Base-by-base conservation (phyloP, 139 green algal species). In the Micromonas pusilla region DNA sequence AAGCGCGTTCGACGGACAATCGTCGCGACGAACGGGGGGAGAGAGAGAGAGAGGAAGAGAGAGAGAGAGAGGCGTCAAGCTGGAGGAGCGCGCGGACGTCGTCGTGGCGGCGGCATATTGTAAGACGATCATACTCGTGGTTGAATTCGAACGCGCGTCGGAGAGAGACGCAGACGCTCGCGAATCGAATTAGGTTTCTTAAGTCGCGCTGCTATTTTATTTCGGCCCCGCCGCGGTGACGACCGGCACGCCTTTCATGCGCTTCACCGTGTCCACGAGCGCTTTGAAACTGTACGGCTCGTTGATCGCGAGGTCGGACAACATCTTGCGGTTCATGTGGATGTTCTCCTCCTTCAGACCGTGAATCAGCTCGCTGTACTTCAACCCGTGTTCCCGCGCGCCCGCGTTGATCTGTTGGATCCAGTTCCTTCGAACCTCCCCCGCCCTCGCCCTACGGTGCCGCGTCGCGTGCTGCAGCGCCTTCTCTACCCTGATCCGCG, bases 261-360 rank as follows among this genome's bases (percentile, higher is more conserved):
- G 89, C 33, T 86, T 86, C 33, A 97, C 92, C 72, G 94, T 87
- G 16, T 97, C 91, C 0, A 97, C 91, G 0, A 98, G 73, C 0
- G 93, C 91, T 81, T 93, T 92, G 83, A 98, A 98, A 79, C 85
- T 93, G 83, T 91, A 90, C 0, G 95, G 95, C 85, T 99, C 94
- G 73, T 91, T 87, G 72, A 91, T 89, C 3, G 95, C 94, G 57
- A 98, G 85, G 74, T 97, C 92, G 0, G 91, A 89, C 36, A 99
- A 83, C 70, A 96, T 87, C 87, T 98, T 98, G 52, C 93, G 83
- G 81, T 99, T 96, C 2, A 99, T 66, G 45, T 89, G 77, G 23
- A 98, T 88, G 86, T 98, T 99, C 37, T 95, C 79, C 31, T 86
- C 26, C 30, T 87, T 52, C 57, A 99, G 73, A 0, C 92, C 92